phyloP scores from a whole-genome alignment of 1,284 basidiomycete genomes.

The Ceratorhiza oryzae-sativae region DNA sequence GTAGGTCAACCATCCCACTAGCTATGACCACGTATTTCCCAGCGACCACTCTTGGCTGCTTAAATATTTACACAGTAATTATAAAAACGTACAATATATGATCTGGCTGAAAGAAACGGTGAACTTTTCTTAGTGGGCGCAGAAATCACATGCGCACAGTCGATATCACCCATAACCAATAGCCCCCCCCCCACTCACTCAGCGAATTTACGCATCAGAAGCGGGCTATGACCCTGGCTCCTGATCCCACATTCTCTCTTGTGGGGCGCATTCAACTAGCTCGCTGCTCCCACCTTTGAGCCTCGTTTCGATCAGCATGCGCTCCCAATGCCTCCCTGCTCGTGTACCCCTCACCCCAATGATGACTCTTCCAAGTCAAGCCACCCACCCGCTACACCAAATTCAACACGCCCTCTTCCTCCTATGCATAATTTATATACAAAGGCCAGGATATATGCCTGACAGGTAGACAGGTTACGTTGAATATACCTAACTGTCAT shows the following conservation, averaged over 20 bases:
- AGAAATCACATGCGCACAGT: no score
- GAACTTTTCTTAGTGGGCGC: no score
- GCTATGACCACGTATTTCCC: not conserved
- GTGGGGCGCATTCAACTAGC: no score
- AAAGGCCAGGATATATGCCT: not conserved
- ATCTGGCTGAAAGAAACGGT: no score
- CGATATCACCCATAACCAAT: not conserved
- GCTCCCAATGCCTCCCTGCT: not conserved
- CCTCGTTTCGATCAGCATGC: not conserved
- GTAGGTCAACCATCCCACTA: not conserved
- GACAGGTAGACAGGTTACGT: not conserved
- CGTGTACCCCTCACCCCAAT: constrained; percentile 6
- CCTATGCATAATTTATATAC: no score
- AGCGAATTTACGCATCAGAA: not conserved
- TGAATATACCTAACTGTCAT: not conserved
- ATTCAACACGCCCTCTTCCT: no score
- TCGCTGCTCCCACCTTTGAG: no score
- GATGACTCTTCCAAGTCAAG: no score
- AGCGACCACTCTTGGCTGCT: not conserved
- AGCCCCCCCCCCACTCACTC: not conserved
- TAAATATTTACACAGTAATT: not conserved
- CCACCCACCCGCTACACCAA: no score
- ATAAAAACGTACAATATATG: no score
- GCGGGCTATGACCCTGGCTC: not conserved
- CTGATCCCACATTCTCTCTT: constrained; percentile 20